phyloP scores from a whole-genome alignment of 305 asterid genomes.

The Ilex paraguariensis region DNA sequence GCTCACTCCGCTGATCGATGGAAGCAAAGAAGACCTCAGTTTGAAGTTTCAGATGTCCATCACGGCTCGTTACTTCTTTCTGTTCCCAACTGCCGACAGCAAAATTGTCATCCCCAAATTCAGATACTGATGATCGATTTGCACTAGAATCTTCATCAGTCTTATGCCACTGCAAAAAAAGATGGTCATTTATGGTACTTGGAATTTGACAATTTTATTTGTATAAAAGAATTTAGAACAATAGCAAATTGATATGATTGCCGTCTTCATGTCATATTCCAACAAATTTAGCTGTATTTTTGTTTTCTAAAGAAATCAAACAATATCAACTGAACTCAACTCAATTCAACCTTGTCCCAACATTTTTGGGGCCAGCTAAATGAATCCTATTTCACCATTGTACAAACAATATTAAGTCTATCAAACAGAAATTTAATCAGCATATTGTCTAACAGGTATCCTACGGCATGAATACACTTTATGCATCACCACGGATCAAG shows the following conservation, averaged over 20 bases:
- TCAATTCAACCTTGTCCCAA: no score
- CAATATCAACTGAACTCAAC: no score
- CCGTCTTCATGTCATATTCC: background rate
- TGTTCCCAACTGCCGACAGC: slow-evolving; percentile 92
- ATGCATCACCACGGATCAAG: no score
- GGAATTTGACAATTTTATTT: no score
- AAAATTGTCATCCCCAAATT: slow-evolving; percentile 87
- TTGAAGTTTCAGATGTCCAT: slow-evolving; percentile 73
- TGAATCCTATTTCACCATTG: no score
- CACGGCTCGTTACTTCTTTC: slow-evolving; percentile 78
- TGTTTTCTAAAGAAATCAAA: no score
- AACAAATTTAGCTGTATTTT: background rate
- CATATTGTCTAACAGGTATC: no score
- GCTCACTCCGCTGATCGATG: slow-evolving; percentile 91
- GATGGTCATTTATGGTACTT: background rate
- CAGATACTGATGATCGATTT: slow-evolving; percentile 62
- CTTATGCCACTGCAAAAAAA: background rate
- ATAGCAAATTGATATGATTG: background rate
- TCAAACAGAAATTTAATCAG: no score
- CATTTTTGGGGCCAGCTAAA: no score
- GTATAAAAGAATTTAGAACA: no score
- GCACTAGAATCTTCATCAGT: slow-evolving; percentile 13
- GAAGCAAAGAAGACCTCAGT: slow-evolving; percentile 88
- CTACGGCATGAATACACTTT: no score
- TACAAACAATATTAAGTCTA: no score